Evolutionary conservation across 805 yeast species (phyloP), one percentile per base, ranked within the genome.

Genomic region (Ogataea philodendri): DNA sequence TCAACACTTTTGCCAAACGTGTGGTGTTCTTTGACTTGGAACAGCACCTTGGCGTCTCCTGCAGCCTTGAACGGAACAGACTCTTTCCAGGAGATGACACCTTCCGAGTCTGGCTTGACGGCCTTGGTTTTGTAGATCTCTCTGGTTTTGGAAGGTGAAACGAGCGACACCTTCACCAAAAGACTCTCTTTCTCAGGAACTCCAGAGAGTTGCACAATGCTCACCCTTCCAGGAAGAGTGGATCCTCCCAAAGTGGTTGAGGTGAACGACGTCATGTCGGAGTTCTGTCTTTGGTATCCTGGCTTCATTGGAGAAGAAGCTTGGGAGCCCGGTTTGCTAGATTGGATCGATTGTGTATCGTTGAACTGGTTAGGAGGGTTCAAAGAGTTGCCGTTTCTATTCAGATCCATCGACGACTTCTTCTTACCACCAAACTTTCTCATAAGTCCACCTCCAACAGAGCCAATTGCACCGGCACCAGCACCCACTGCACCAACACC

Each of bases 1-100:
- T 76, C 84, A 17, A 66, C 64, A 47, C 76, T 81, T 52, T 81
- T 79, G 23, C 95, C 88, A 48, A 89, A 71, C 3, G 77, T 72
- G 55, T 84, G 93, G 52, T 76, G 83, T 21, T 79, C 76, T 26
- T 76, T 67, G 17, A 85, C 74, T 25, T 69, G 67, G 51, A 90
- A 74, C 3, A 75, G 63, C 26, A 89, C 51, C 36, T 66, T 70
- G 3, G 81, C 79, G 8, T 74, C 81, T 4, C 78, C 60, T 4
- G 81, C 67, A 5, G 90, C 80, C 51, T 74, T 78, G 65, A 89
- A 84, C 4, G 79, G 68, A 41, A 72, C 66, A 14, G 78, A 66
- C 53, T 86, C 96, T 41, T 76, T 70, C 76, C 82, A 80, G 37
- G 57, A 63, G 31, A 67, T 65, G 1, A 51, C 37, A 1, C 78